Evolutionary conservation across 1,284 basidiomycete species (phyloP).

Genomic region (Pseudozyma flocculosa): DNA sequence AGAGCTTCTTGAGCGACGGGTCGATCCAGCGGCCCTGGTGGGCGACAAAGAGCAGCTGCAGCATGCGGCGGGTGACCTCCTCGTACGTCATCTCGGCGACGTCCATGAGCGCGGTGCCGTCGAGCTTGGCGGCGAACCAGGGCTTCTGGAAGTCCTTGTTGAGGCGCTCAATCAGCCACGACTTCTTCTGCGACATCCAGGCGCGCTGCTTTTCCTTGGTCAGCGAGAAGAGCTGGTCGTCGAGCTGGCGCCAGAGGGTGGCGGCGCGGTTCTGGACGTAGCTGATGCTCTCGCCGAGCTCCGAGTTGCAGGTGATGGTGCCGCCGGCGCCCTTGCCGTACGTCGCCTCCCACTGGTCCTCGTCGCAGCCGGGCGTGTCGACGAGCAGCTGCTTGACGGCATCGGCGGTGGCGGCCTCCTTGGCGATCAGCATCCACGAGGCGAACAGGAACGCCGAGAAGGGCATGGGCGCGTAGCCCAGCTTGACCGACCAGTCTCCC

Average conservation of each 20-base stretch:
- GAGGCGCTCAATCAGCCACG: constrained; percentile 85
- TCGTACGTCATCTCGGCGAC: constrained; percentile 97
- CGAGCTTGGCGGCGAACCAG: constrained; percentile 54
- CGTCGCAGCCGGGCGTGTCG: constrained; percentile 86
- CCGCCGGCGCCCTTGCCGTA: constrained; percentile 86
- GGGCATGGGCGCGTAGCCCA: constrained; percentile 91
- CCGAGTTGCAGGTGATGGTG: constrained; percentile 92
- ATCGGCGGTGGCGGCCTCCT: constrained; percentile 91
- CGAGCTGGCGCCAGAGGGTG: constrained; percentile 97
- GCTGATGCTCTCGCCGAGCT: constrained; percentile 97
- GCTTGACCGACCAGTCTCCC: constrained; percentile 88
- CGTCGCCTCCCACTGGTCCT: constrained; percentile 89
- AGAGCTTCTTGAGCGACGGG: constrained; percentile 84
- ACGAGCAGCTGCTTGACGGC: constrained; percentile 96
- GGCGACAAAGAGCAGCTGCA: constrained; percentile 86
- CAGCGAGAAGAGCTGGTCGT: constrained; percentile 82
- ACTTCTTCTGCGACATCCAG: constrained; percentile 83
- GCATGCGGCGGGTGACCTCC: constrained; percentile 86
- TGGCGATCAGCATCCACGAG: constrained; percentile 95
- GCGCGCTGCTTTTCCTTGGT: constrained; percentile 88
- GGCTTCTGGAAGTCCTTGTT: constrained; percentile 91
- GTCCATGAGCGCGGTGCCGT: constrained; percentile 71
- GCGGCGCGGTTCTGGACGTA: constrained; percentile 86
- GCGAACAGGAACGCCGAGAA: constrained; percentile 94
- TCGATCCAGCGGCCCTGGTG: constrained; percentile 95